Evolutionary conservation across 2,329 filamentous ascomycete species (phyloP).

Genomic region (Xenoacremonium recifei): DNA sequence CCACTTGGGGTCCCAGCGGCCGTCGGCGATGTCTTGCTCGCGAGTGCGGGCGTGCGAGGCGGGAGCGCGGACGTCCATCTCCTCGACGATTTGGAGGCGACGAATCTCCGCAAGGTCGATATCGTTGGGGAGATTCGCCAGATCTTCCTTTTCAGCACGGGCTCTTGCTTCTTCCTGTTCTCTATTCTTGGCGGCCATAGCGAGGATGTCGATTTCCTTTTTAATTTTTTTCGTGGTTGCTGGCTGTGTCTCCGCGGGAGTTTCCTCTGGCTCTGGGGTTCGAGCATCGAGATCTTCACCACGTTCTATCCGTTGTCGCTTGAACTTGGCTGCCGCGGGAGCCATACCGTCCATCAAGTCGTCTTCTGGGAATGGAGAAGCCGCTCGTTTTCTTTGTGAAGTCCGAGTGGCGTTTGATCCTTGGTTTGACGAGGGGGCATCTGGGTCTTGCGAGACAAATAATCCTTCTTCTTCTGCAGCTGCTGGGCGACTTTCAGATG

Average conservation of each 20-base stretch:
- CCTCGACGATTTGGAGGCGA: slow-evolving; percentile 72
- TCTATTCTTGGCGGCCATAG: slow-evolving; percentile 59
- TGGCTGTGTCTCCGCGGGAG: slow-evolving; percentile 10
- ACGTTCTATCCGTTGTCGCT: slow-evolving; percentile 69
- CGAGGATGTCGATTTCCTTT: slow-evolving; percentile 66
- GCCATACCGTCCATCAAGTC: slow-evolving; percentile 71
- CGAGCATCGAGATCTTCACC: slow-evolving; percentile 44
- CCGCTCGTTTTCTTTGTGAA: slow-evolving; percentile 45
- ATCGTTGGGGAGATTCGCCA: slow-evolving; percentile 54
- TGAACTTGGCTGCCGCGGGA: slow-evolving; percentile 74
- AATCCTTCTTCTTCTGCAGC: slow-evolving; percentile 44
- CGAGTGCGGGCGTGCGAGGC: slow-evolving; percentile 26
- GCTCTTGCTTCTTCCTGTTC: slow-evolving; percentile 66
- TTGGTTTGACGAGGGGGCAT: slow-evolving; percentile 19
- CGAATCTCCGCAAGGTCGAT: slow-evolving; percentile 73
- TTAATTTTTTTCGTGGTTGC: slow-evolving; percentile 48
- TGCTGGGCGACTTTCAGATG: slow-evolving; percentile 4
- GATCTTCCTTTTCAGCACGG: slow-evolving; percentile 52
- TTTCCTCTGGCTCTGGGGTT: slow-evolving; percentile 20
- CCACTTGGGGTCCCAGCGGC: slow-evolving; percentile 84
- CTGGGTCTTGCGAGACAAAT: slow-evolving; percentile 55
- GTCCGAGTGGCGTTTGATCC: slow-evolving; percentile 15
- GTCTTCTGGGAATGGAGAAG: slow-evolving; percentile 42
- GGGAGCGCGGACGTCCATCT: slow-evolving; percentile 61
- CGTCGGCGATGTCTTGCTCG: slow-evolving; percentile 52